These are phyloP conservation scores for Arachis hypogaea DNA, from an alignment of 306 rosid genomes.

Conservation along the genomic window DNA sequence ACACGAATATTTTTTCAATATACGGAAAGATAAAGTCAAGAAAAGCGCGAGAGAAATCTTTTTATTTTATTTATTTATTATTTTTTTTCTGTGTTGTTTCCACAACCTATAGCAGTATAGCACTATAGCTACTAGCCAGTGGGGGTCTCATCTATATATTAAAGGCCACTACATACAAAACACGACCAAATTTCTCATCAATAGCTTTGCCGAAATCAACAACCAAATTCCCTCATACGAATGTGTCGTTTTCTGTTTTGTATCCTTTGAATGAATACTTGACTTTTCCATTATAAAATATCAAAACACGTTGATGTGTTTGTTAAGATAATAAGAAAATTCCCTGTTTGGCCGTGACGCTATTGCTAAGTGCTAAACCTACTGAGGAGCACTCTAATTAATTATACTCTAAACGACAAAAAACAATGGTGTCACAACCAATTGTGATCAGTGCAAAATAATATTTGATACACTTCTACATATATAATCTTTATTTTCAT, in stretches of 20 bases:
- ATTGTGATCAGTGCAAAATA: too few relatives aligned
- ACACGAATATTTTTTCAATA: too few relatives aligned
- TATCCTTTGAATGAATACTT: constrained; percentile 15
- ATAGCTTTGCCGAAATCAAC: background rate
- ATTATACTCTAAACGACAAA: background rate
- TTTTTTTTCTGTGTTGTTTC: too few relatives aligned
- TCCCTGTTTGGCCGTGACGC: background rate
- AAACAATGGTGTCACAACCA: background rate
- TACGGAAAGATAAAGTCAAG: too few relatives aligned
- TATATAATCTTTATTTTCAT: too few relatives aligned
- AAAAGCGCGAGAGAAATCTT: too few relatives aligned
- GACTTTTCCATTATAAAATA: background rate
- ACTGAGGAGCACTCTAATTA: background rate
- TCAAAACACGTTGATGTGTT: constrained; percentile 21
- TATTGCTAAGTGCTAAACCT: background rate
- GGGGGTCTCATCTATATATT: too few relatives aligned
- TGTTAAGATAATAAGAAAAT: background rate
- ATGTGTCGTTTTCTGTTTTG: background rate
- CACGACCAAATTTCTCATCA: background rate
- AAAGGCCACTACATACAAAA: background rate
- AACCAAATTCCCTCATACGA: background rate
- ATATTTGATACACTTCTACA: too few relatives aligned
- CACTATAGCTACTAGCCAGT: too few relatives aligned
- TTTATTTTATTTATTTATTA: too few relatives aligned
- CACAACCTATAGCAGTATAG: too few relatives aligned